Evolutionary conservation across 768 basidiomycete genomes (phyloP).

Genomic region (Leccinum arenicola): DNA sequence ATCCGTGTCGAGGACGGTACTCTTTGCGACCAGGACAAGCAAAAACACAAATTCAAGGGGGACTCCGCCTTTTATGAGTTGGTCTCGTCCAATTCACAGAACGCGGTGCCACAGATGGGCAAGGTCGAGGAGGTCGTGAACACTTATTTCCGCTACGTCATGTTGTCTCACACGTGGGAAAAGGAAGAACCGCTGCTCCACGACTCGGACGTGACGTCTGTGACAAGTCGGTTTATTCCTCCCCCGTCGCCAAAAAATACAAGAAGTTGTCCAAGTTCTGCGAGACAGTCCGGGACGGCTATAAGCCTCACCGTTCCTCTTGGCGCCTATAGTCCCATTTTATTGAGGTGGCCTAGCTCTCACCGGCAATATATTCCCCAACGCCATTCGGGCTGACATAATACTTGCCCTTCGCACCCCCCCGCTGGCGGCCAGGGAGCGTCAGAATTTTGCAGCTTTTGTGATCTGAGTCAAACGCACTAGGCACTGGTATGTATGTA

Average conservation of each 20-base stretch:
- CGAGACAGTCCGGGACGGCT: conserved; percentile 2
- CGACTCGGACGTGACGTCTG: too few species aligned
- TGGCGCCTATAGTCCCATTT: too few species aligned
- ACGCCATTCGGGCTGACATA: too few species aligned
- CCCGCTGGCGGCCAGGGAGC: too few species aligned
- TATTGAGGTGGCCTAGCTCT: too few species aligned
- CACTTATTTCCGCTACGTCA: conserved; percentile 13
- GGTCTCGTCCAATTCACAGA: conserved; percentile 3
- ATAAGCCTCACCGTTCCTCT: background rate
- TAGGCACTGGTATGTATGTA: too few species aligned
- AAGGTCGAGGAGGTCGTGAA: conserved; percentile 2
- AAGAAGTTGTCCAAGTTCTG: conserved; percentile 10
- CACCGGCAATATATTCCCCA: too few species aligned
- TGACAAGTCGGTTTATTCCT: background rate
- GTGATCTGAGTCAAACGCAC: too few species aligned
- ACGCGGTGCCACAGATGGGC: background rate
- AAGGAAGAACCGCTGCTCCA: conserved; percentile 8
- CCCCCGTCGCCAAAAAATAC: background rate
- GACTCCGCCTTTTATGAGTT: conserved; percentile 1
- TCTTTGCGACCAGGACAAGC: conserved; percentile 2
- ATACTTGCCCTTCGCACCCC: too few species aligned
- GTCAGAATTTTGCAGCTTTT: too few species aligned
- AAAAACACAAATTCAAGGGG: background rate
- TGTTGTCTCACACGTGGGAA: conserved; percentile 19
- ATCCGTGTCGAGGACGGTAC: background rate